Base-by-base conservation (phyloP, 1,139 yeast species). In the Geotrichum europaeum region DNA sequence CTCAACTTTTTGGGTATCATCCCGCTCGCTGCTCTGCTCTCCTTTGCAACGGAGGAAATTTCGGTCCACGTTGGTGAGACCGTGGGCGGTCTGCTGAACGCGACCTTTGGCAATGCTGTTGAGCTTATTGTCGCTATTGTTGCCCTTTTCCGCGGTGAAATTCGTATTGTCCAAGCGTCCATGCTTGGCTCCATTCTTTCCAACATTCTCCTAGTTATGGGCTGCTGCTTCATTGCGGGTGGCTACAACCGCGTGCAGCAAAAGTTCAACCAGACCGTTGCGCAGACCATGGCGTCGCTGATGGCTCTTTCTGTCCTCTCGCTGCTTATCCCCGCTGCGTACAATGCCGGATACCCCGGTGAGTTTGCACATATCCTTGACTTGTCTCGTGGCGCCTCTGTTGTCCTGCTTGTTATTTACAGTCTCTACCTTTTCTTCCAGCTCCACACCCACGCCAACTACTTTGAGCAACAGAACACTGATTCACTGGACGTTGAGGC, bases 161-260 rank as follows among this genome's bases (percentile, higher is more conserved):
- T 94, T 58, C 82, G 96, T 67, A 92, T 94, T 70, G 98, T 94
- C 50, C 82, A 94, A 75, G 96, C 98, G 2, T 87, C 96, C 36
- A 92, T 94, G 98, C 81, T 94, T 63, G 99, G 99, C 40, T 87
- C 96, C 60, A 88, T 94, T 65, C 79, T 94, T 62, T 88, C 96
- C 58, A 94, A 94, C 75, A 77, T 91, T 69, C 78, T 94, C 64
- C 80, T 94, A 64, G 99, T 94, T 4, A 80, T 94, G 64, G 99
- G 99, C 20, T 87, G 96, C 74, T 91, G 97, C 71, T 94, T 94
- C 72, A 76, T 94, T 43, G 94, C 91, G 56, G 99, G 99, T 61
- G 99, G 99, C n/a, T 80, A 86, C 71, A 87, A 89, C 67, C 82
- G 95, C 64, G 81, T 86, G 53, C 96, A 89, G 73, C 98, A 94